phyloP scores from a whole-genome alignment of 2,329 filamentous ascomycete species.

The Aspergillus chevalieri region DNA sequence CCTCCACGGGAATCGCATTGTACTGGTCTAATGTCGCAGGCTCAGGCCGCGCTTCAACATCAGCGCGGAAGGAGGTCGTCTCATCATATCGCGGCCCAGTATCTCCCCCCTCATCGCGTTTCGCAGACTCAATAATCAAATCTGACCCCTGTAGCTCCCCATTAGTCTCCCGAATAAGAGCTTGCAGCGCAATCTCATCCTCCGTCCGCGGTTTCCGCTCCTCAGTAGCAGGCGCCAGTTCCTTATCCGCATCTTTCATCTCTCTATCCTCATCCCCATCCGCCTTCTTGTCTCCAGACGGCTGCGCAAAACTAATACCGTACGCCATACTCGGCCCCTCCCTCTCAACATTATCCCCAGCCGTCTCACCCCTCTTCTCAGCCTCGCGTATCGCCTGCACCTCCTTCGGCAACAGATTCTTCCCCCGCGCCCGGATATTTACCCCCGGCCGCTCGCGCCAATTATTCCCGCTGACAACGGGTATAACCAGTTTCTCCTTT shows the following conservation, averaged over 20 bases:
- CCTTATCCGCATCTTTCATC: conserved; percentile 21
- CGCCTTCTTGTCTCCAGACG: conserved; percentile 10
- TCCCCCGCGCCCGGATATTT: conserved; percentile 51
- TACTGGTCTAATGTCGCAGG: conserved; percentile 76
- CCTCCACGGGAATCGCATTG: conserved; percentile 81
- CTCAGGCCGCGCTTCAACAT: conserved; percentile 67
- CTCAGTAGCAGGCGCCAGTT: conserved; percentile 1
- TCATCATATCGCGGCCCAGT: conserved; percentile 28
- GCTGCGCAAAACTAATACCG: conserved; percentile 49
- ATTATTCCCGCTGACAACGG: conserved; percentile 80
- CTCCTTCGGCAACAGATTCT: conserved; percentile 54
- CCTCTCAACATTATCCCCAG: conserved; percentile 38
- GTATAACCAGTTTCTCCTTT: conserved; percentile 64
- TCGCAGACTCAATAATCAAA: conserved; percentile 47
- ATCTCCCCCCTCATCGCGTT: conserved; percentile 16
- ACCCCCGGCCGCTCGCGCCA: conserved; percentile 43
- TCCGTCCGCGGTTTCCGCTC: conserved; percentile 42
- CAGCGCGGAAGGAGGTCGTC: conserved; percentile 60
- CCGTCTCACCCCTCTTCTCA: conserved; percentile 25
- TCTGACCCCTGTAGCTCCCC: conserved; percentile 41
- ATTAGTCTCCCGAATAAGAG: conserved; percentile 55
- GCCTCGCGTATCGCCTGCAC: conserved; percentile 46
- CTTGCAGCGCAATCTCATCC: conserved; percentile 61
- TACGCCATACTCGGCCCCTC: conserved; percentile 48
- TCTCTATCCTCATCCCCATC: conserved; percentile 15